phyloP scores from a whole-genome alignment of 495 filamentous ascomycete genomes.

The Aspergillus biplanus region DNA sequence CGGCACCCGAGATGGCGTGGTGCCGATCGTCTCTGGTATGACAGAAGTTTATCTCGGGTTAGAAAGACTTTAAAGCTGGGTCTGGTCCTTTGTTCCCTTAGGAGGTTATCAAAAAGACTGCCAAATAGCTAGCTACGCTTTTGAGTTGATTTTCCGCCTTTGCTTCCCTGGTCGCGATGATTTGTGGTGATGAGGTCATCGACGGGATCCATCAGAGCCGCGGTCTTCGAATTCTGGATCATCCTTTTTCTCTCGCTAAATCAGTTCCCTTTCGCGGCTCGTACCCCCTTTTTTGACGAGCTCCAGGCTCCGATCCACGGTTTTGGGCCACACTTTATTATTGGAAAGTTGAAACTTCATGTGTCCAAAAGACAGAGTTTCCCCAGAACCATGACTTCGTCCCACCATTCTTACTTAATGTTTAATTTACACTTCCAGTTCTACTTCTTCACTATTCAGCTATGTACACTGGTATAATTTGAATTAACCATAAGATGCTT shows the following conservation, averaged over 20 bases:
- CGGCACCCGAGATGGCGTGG: slow-evolving; percentile 16
- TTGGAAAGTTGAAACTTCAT: no score
- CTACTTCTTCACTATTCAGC: background rate
- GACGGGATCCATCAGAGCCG: background rate
- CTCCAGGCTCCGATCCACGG: no score
- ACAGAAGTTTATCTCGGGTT: background rate
- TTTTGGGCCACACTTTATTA: no score
- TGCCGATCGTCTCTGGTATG: background rate
- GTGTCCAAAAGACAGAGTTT: no score
- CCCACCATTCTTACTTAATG: background rate
- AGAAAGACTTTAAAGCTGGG: background rate
- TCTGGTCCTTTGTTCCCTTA: background rate
- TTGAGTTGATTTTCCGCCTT: background rate
- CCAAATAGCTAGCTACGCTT: no score
- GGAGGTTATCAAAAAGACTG: no score
- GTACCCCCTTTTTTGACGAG: no score
- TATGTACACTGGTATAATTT: background rate
- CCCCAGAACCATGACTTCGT: background rate
- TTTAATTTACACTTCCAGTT: slow-evolving; percentile 3
- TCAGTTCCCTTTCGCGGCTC: no score
- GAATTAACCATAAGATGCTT: background rate
- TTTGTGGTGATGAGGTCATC: background rate
- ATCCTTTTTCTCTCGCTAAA: no score
- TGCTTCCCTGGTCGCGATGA: background rate
- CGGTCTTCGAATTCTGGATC: background rate